These are phyloP conservation scores for Pestalotiopsis fici DNA, from an alignment of 2,329 filamentous ascomycete genomes.

Conservation along the genomic window DNA sequence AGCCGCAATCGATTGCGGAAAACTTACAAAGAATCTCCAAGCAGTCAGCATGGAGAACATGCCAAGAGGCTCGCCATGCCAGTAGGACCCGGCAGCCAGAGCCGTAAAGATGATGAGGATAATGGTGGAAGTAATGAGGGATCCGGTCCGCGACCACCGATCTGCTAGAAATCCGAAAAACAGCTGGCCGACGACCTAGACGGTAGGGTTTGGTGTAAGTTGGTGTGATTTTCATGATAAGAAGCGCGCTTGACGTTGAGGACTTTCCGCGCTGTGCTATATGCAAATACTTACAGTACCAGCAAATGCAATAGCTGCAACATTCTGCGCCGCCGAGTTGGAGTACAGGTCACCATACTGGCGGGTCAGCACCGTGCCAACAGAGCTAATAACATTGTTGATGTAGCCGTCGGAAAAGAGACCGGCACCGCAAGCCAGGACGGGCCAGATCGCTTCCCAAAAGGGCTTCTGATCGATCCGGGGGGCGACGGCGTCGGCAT, in stretches of 20 bases:
- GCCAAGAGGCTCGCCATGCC: conserved; percentile 65
- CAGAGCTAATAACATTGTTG: conserved; percentile 88
- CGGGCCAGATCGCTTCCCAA: conserved; percentile 53
- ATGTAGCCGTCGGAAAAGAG: conserved; percentile 92
- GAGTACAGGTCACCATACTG: conserved; percentile 73
- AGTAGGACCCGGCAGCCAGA: conserved; percentile 76
- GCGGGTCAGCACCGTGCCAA: conserved; percentile 71
- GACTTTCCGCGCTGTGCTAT: too few species aligned
- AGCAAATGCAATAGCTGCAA: conserved; percentile 81
- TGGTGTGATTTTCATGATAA: not conserved
- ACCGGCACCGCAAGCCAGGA: conserved; percentile 86
- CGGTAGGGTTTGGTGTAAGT: conserved; percentile 4
- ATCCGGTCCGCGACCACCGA: conserved; percentile 81
- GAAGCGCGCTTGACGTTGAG: not conserved
- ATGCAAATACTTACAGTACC: conserved; percentile 54
- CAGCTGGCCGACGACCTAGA: conserved; percentile 71
- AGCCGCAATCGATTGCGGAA: not conserved
- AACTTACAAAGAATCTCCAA: conserved; percentile 78
- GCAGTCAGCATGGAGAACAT: conserved; percentile 79
- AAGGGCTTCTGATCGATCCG: conserved; percentile 29
- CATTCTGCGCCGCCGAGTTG: conserved; percentile 71
- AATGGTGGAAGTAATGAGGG: conserved; percentile 76
- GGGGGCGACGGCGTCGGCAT: conserved; percentile 12
- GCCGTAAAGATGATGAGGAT: conserved; percentile 86
- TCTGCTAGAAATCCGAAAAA: conserved; percentile 81